Evolutionary conservation across 257 asterid species (phyloP), one percentile per base, ranked within the genome.

Genomic region (Misopates orontium): DNA sequence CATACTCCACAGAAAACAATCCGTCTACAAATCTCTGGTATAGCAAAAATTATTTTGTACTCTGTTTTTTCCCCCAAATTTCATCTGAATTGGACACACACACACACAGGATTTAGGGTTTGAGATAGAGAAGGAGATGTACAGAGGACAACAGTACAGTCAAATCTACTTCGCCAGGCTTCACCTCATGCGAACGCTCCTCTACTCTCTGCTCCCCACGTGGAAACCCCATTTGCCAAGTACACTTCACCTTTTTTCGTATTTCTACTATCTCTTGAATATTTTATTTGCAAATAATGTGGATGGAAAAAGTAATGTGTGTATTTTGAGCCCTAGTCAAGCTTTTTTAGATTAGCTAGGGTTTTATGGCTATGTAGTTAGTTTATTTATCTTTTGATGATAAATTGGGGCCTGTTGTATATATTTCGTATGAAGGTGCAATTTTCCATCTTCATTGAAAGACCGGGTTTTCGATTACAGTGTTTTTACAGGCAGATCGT

Each of bases 141-240:
- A 90, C 82, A 83, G 77, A 77, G 99, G 99, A 66, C 99, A 94
- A 68, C 99, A 94, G 67, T 90, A 88, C 83, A 94, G 99, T 79
- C 99, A 90, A 60, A 85, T 94, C 39, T 90, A 94, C 83, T 90
- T 75, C 70, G 87, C 96, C n/a, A 88, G 97, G 56, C 97, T 94
- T 69, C 95, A 81, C 71, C 86, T 88, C 31, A 86, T 94, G 96
- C 83, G 91, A 77, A 86, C 99, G 53, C 88, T 90, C 50, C 83
- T 94, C 53, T 77, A 94, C 85, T 88, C 97, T 72, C 90, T 94
- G 62, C 51, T 90, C 50, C 96, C 95, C 42, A 82, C 79, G 8
- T 90, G 95, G 99, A 94, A 88, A 74, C 93, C 97, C 77, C 87
- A 78, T 70, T 17, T 88, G 28, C 96, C 95, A 20, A 80, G 99